phyloP scores from a whole-genome alignment of 116 monocot species.

The Dioscorea cayenensis region DNA sequence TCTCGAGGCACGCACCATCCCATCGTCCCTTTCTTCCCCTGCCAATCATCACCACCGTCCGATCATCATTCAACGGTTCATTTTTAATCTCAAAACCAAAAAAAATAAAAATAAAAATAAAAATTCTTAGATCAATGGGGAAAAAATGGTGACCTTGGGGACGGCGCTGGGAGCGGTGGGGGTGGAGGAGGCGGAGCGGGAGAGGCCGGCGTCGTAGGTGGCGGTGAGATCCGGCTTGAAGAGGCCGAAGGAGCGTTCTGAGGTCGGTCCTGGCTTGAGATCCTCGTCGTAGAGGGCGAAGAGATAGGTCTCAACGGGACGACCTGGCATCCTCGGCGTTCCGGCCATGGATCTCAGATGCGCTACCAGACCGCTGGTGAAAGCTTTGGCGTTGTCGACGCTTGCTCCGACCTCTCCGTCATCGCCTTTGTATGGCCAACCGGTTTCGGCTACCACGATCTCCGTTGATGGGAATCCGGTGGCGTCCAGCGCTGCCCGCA shows the following conservation, averaged over 20 bases:
- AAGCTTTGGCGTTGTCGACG: slow-evolving; percentile 55
- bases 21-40: slow-evolving; percentile 1
- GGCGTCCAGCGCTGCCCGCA: slow-evolving; percentile 44
- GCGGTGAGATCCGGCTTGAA: slow-evolving; percentile 58
- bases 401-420: slow-evolving; percentile 50
- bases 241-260: slow-evolving; percentile 79
- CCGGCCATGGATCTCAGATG: slow-evolving; percentile 62
- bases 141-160: not conserved
- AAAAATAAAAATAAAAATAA: too few relatives aligned
- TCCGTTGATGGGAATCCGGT: slow-evolving; percentile 48
- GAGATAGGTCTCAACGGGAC: slow-evolving; percentile 64
- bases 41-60: not conserved
- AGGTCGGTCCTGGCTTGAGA: slow-evolving; percentile 81
- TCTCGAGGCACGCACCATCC: slow-evolving; percentile 59
- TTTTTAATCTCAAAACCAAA: too few relatives aligned
- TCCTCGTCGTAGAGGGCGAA: slow-evolving; percentile 90
- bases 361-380: slow-evolving; percentile 44
- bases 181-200: not conserved
- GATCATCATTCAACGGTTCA: not conserved
- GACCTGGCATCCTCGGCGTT: slow-evolving; percentile 79
- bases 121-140: not conserved
- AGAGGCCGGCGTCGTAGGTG: slow-evolving; percentile 67
- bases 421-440: slow-evolving; percentile 82
- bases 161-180: not conserved
- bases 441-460: slow-evolving; percentile 81